Percentiles rank a stretch among this genome's conserved stretches.
Evolutionary conservation across 2,329 filamentous ascomycete genomes (phyloP).

Genomic region (Diaporthe ilicicola): DNA sequence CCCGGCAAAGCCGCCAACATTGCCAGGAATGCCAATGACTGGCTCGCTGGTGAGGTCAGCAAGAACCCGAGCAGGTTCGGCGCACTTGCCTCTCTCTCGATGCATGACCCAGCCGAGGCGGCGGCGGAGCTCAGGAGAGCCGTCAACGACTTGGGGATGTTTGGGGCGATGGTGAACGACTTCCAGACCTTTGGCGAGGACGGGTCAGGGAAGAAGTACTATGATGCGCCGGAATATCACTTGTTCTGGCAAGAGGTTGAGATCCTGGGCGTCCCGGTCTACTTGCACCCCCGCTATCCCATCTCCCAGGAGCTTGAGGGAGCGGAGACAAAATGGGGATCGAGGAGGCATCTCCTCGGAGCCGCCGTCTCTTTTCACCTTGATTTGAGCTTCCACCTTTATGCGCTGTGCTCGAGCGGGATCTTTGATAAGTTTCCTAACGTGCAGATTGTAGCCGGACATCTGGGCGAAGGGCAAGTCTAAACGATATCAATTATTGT

Average conservation of each 20-base stretch:
- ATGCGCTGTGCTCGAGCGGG: conserved; percentile 52
- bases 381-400: conserved; percentile 55
- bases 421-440: conserved; percentile 51
- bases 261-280: conserved; percentile 45
- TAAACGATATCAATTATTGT: not conserved
- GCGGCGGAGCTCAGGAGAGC: conserved; percentile 42
- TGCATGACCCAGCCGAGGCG: conserved; percentile 43
- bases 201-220: conserved; percentile 40
- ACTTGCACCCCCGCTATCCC: conserved; percentile 46
- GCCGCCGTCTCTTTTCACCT: conserved; percentile 48
- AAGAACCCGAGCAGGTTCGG: conserved; percentile 43
- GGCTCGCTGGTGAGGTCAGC: conserved; percentile 41
- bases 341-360: conserved; percentile 44
- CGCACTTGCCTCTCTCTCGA: conserved; percentile 43
- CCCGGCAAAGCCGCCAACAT: conserved; percentile 38
- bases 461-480: conserved; percentile 51
- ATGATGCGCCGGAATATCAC: conserved; percentile 42
- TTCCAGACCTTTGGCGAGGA: conserved; percentile 39
- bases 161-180: conserved; percentile 46
- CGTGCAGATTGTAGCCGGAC: conserved; percentile 52
- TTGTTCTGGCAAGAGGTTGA: conserved; percentile 44
- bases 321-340: conserved; percentile 33
- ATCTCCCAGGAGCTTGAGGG: conserved; percentile 39
- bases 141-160: conserved; percentile 44
- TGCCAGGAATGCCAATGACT: conserved; percentile 44